These are phyloP conservation scores for Aureobasidium musti DNA, from an alignment of 2,329 filamentous ascomycete genomes.

Conservation along the genomic window DNA sequence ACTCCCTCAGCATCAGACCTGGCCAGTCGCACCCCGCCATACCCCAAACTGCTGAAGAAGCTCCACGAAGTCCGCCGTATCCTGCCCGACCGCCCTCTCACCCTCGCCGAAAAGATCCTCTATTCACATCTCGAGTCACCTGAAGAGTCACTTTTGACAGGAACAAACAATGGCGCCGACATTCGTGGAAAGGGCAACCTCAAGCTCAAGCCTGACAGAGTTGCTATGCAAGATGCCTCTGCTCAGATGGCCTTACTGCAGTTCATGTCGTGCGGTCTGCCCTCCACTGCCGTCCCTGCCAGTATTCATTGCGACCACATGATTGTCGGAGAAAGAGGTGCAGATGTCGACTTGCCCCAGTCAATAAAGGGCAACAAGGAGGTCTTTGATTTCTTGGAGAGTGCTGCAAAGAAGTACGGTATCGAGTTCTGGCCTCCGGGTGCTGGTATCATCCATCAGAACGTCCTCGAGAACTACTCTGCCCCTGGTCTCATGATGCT, in stretches of 20 bases:
- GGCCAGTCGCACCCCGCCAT: slow-evolving; percentile 69
- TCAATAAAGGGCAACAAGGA: slow-evolving; percentile 93
- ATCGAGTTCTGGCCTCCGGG: slow-evolving; percentile 96
- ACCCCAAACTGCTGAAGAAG: slow-evolving; percentile 76
- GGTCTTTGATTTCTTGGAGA: slow-evolving; percentile 96
- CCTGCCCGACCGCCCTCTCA: slow-evolving; percentile 65
- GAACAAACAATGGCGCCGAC: slow-evolving; percentile 78
- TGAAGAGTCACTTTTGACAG: slow-evolving; percentile 81
- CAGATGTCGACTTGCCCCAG: slow-evolving; percentile 77
- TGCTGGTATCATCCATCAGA: slow-evolving; percentile 96
- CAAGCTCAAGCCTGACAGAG: slow-evolving; percentile 94
- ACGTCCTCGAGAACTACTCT: slow-evolving; percentile 95
- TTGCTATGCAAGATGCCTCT: slow-evolving; percentile 98
- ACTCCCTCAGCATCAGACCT: slow-evolving; percentile 41
- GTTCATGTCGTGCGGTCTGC: slow-evolving; percentile 96
- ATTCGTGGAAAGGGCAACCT: slow-evolving; percentile 88
- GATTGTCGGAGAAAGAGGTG: slow-evolving; percentile 93
- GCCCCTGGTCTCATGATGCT: slow-evolving; percentile 99
- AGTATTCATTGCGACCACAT: slow-evolving; percentile 99
- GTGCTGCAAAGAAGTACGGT: slow-evolving; percentile 84
- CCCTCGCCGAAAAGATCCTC: slow-evolving; percentile 95
- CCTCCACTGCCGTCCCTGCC: slow-evolving; percentile 86
- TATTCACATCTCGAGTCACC: slow-evolving; percentile 91
- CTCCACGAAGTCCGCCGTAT: slow-evolving; percentile 74
- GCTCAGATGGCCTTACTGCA: slow-evolving; percentile 98